Percentiles rank a stretch among this genome's conserved stretches.
Evolutionary conservation across 495 filamentous ascomycete species (phyloP).

Genomic region (Immersiella caudata): DNA sequence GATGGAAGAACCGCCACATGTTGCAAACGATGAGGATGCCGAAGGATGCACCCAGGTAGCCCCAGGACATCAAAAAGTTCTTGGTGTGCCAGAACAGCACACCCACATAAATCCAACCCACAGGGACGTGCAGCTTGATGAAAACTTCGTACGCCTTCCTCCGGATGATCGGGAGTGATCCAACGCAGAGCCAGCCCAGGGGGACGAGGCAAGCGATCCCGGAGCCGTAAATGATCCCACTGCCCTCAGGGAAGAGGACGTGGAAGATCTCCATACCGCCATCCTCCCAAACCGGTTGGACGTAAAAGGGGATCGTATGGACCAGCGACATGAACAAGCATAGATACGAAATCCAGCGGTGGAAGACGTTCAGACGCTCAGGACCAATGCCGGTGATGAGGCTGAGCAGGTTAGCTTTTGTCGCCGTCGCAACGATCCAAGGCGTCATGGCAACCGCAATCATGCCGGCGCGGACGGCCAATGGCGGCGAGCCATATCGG

Average conservation of each 20-base stretch:
- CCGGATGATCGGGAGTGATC: slow-evolving; percentile 72
- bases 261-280: slow-evolving; percentile 68
- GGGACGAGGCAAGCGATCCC: slow-evolving; percentile 87
- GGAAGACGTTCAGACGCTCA: slow-evolving; percentile 88
- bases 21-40: slow-evolving; percentile 76
- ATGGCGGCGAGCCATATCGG: slow-evolving; percentile 79
- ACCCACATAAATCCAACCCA: slow-evolving; percentile 76
- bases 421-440: slow-evolving; percentile 87
- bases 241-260: slow-evolving; percentile 60
- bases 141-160: slow-evolving; percentile 78
- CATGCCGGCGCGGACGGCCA: slow-evolving; percentile 92
- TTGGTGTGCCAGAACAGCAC: slow-evolving; percentile 96
- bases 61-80: slow-evolving; percentile 90
- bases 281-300: slow-evolving; percentile 82
- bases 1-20: slow-evolving; percentile 66
- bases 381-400: slow-evolving; percentile 89
- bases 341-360: slow-evolving; percentile 90
- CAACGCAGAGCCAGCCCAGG: slow-evolving; percentile 76
- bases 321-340: slow-evolving; percentile 80
- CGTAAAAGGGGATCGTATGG: slow-evolving; percentile 86
- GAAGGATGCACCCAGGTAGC: slow-evolving; percentile 81
- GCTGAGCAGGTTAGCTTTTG: slow-evolving; percentile 86
- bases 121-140: slow-evolving; percentile 76
- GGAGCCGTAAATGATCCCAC: slow-evolving; percentile 79
- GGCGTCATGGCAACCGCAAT: slow-evolving; percentile 90